Percentiles rank a stretch among this genome's conserved stretches.
Evolutionary conservation across 177 flowering plant genomes (phyloP).

Genomic region (Telopea speciosissima): DNA sequence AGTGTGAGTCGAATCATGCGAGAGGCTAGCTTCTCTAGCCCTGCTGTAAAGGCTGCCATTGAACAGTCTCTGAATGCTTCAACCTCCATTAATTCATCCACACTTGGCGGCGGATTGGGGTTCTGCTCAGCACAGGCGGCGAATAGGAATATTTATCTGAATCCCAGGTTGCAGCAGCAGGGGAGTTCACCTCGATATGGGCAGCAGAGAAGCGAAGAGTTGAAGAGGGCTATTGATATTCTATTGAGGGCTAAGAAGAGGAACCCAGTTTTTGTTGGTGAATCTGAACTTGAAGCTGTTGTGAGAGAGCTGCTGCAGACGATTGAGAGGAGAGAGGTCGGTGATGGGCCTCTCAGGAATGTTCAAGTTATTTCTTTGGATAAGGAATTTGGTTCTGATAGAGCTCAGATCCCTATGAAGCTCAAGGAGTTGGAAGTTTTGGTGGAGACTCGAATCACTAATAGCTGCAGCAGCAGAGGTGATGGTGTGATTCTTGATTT

Average conservation of each 20-base stretch:
- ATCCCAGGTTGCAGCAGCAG: constrained; percentile 45
- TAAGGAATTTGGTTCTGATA: constrained; percentile 41
- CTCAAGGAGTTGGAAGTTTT: constrained; percentile 44
- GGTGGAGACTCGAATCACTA: constrained; percentile 36
- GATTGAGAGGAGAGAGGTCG: constrained; percentile 58
- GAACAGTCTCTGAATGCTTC: constrained; percentile 64
- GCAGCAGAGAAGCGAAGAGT: constrained; percentile 51
- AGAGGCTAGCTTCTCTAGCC: constrained; percentile 94
- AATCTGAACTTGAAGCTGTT: constrained; percentile 63
- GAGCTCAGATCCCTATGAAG: constrained; percentile 28
- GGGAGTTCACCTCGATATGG: constrained; percentile 25
- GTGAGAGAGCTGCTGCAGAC: constrained; percentile 50
- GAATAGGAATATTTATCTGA: constrained; percentile 54
- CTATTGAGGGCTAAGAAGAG: constrained; percentile 48
- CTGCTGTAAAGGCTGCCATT: constrained; percentile 87
- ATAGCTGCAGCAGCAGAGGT: constrained; percentile 9
- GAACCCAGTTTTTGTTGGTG: constrained; percentile 85
- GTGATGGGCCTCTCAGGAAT: constrained; percentile 40
- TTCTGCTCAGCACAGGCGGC: constrained; percentile 24
- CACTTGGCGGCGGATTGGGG: constrained; percentile 27
- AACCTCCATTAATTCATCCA: constrained; percentile 12
- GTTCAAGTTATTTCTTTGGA: constrained; percentile 49
- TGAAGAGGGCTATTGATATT: constrained; percentile 56
- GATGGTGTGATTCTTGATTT: constrained; percentile 67
- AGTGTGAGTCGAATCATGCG: constrained; percentile 96